Evolutionary conservation across 164 flowering plant species (phyloP), one percentile per base, ranked within the genome.

Genomic region (Santalum album): DNA sequence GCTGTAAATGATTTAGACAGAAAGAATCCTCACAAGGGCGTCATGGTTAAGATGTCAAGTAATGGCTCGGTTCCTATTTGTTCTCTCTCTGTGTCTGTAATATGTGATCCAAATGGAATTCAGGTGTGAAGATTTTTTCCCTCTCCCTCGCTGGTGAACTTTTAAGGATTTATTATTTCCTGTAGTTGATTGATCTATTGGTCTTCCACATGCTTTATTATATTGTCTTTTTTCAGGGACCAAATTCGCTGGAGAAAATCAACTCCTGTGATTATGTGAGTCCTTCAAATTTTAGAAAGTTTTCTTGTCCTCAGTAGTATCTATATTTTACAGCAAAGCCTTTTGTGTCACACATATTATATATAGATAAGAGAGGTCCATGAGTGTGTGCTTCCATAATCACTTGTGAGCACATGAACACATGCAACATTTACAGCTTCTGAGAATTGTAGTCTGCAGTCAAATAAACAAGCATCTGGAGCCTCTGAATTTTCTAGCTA

Each of bases 201-300:
- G 34, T 3, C 9, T 29, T 9, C 4, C 4, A 29, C 34, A 29
- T 29, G 34, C 9, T 29, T 29, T 29, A 29, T 29, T 29, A 29
- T 29, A 9, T 29, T 29, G 34, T 9, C 34, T 29, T 63, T 54
- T 49, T 54, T 40, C 75, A 91, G 98, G 95, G 75, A 59, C 98
- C 96, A 46, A 32, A 73, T 52, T 69, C 80, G 36, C 56, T 91
- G 55, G 63, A 74, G 59, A 76, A 53, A 58, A 19, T 24, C 40
- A 92, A 83, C 53, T 50, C 46, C 32, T 91, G 98, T 59, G 75
- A 81, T 58, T 87, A 84, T 70, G 96, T 86, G 69, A 84, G 96
- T 80, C 36, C 42, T 61, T 49, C 34, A 23, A 10, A 1, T 29
- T 18, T 46, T 19, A 27, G 20, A 44, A 27, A 32, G 6, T 25